These are phyloP conservation scores for Lactifluus subvellereus DNA, from an alignment of 768 basidiomycete genomes.

Conservation along the genomic window DNA sequence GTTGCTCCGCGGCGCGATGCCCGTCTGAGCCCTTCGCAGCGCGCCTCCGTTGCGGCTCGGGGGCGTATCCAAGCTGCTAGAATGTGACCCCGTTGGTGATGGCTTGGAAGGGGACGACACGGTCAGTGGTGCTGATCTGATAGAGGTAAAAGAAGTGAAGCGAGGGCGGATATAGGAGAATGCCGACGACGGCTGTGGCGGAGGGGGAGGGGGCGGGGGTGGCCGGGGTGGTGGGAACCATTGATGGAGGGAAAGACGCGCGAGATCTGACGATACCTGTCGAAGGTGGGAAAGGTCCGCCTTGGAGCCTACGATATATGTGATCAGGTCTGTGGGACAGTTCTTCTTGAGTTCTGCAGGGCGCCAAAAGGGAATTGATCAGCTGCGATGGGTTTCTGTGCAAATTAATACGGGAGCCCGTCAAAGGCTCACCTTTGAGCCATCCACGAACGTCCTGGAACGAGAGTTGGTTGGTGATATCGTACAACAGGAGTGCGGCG, in stretches of 20 bases:
- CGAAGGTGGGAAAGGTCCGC: constrained; percentile 69
- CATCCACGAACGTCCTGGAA: constrained; percentile 91
- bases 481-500: constrained; percentile 90
- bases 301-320: constrained; percentile 94
- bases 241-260: constrained; percentile 73
- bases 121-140: constrained; percentile 55
- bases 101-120: constrained; percentile 39
- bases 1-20: constrained; percentile 30
- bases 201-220: constrained; percentile 58
- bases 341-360: constrained; percentile 81
- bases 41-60: constrained; percentile 44
- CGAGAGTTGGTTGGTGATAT: constrained; percentile 84
- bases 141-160: constrained; percentile 66
- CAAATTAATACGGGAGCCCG: neutral
- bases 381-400: constrained; percentile 4
- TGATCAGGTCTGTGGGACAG: constrained; percentile 80
- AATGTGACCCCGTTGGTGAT: constrained; percentile 47
- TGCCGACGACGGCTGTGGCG: constrained; percentile 54
- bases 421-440: constrained; percentile 62
- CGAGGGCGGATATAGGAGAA: constrained; percentile 74
- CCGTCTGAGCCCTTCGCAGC: constrained; percentile 27
- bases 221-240: constrained; percentile 84
- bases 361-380: constrained; percentile 7
- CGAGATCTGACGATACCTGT: constrained; percentile 75
- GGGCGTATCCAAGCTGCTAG: constrained; percentile 54